A percentile compares a stretch with the other conserved stretches of the same genome.
Evolutionary conservation across 768 basidiomycete species (phyloP).

Genomic region (Mrakia gelida): DNA sequence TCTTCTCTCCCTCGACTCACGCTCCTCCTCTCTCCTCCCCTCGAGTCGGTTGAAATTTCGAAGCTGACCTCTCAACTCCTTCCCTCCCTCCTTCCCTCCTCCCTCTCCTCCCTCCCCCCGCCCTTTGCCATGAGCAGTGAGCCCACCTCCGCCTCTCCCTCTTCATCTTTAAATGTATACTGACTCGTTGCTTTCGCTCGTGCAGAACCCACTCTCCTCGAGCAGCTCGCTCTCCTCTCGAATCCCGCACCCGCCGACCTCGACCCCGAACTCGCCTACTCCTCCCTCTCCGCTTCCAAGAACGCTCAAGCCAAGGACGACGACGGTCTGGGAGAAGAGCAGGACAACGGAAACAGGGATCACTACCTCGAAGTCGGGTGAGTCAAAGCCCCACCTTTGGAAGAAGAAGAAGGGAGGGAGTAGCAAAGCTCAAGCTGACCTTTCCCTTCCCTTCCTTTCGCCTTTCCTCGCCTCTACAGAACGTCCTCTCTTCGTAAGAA

Average conservation of each 20-base stretch:
- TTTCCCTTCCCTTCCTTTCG: not conserved
- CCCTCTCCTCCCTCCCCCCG: not conserved
- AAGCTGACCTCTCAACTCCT: not conserved
- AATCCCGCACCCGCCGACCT: constrained; percentile 29
- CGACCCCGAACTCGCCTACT: constrained; percentile 32
- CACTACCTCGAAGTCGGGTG: constrained; percentile 31
- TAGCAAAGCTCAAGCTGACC: not conserved
- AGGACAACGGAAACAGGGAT: constrained; percentile 9
- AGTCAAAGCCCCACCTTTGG: not conserved
- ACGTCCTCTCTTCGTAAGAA: constrained; percentile 13
- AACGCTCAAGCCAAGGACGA: constrained; percentile 24
- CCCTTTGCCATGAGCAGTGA: not conserved
- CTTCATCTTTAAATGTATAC: not conserved
- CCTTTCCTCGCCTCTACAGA: not conserved
- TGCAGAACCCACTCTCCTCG: constrained; percentile 30
- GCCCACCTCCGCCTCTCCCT: not conserved
- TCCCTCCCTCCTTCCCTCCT: not conserved
- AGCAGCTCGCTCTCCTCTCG: constrained; percentile 29
- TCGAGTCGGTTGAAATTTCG: no score
- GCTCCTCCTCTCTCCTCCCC: no score
- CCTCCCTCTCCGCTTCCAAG: constrained; percentile 28
- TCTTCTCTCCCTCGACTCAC: no score
- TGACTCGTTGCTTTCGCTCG: not conserved
- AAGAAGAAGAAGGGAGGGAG: not conserved
- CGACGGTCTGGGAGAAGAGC: not conserved